phyloP scores from a whole-genome alignment of 257 asterid genomes.

The Nicotiana attenuata region DNA sequence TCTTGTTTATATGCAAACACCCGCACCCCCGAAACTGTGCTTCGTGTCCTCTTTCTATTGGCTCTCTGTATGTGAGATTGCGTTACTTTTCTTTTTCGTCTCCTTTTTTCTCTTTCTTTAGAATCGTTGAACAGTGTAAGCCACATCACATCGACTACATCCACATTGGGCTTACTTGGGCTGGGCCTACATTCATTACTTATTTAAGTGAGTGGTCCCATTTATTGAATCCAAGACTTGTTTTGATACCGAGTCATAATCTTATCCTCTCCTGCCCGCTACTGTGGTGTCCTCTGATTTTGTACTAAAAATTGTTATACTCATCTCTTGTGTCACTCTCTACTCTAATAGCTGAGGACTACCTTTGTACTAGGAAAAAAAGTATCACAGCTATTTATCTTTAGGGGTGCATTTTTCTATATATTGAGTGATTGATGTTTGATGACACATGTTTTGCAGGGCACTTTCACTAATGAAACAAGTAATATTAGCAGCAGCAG shows the following conservation, averaged over 20 bases:
- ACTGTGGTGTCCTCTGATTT: no score
- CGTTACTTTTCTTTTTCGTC: neutral
- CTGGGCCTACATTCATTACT: neutral
- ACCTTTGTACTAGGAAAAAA: no score
- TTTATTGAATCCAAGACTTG: neutral
- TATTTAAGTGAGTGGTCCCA: neutral
- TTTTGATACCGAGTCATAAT: no score
- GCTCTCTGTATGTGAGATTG: neutral
- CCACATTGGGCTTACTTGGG: neutral
- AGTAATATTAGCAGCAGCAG: neutral
- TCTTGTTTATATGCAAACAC: neutral
- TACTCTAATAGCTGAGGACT: neutral
- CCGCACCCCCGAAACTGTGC: neutral
- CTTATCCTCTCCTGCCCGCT: neutral
- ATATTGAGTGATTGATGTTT: neutral
- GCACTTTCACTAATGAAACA: conserved; percentile 2
- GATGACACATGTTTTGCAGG: conserved; percentile 11
- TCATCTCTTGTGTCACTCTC: neutral
- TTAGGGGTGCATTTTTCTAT: neutral
- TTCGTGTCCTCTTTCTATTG: neutral
- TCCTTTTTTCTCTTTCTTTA: no score
- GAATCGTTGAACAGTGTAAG: no score
- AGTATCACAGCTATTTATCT: neutral
- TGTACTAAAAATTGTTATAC: no score
- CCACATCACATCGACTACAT: neutral